phyloP scores from a whole-genome alignment of 1,139 yeast genomes.

The Yamadazyma membranifaciens region DNA sequence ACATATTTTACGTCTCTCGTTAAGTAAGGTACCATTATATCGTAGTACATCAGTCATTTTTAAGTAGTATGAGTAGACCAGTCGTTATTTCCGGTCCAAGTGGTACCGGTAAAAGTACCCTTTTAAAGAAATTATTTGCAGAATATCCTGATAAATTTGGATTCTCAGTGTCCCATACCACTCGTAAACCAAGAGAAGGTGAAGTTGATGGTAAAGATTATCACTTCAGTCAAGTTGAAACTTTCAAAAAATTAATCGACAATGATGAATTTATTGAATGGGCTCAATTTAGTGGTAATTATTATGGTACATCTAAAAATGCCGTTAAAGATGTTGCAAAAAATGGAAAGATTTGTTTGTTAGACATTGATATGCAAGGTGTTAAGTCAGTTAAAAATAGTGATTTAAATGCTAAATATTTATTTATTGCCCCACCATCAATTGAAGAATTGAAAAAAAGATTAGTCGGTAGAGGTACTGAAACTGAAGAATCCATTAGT shows the following conservation, averaged over 20 bases:
- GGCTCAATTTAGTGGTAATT: conserved; percentile 98
- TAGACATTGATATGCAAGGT: conserved; percentile 99
- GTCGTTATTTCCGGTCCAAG: conserved; percentile 97
- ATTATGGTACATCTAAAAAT: conserved; percentile 88
- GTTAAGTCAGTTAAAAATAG: conserved; percentile 87
- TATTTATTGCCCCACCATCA: conserved; percentile 92
- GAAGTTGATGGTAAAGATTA: conserved; percentile 88
- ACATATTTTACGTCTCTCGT: too few species aligned
- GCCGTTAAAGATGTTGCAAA: conserved; percentile 76
- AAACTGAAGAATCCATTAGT: conserved; percentile 76
- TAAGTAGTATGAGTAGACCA: conserved; percentile 60
- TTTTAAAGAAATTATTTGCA: conserved; percentile 82
- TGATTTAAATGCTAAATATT: conserved; percentile 75
- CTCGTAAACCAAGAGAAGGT: conserved; percentile 89
- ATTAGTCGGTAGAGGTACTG: conserved; percentile 89
- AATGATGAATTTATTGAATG: conserved; percentile 85
- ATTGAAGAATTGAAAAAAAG: conserved; percentile 71
- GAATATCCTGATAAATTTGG: conserved; percentile 91
- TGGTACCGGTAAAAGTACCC: conserved; percentile 95
- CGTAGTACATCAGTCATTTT: too few species aligned
- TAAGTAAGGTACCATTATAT: too few species aligned
- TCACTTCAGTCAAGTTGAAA: conserved; percentile 77
- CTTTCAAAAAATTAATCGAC: conserved; percentile 72
- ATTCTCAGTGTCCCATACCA: conserved; percentile 91
- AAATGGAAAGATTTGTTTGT: conserved; percentile 70